A percentile compares a stretch with the other conserved stretches of the same genome.
Conservation (phyloP, 169 alveolate genomes). For the Amoebophrya sp. region DNA sequence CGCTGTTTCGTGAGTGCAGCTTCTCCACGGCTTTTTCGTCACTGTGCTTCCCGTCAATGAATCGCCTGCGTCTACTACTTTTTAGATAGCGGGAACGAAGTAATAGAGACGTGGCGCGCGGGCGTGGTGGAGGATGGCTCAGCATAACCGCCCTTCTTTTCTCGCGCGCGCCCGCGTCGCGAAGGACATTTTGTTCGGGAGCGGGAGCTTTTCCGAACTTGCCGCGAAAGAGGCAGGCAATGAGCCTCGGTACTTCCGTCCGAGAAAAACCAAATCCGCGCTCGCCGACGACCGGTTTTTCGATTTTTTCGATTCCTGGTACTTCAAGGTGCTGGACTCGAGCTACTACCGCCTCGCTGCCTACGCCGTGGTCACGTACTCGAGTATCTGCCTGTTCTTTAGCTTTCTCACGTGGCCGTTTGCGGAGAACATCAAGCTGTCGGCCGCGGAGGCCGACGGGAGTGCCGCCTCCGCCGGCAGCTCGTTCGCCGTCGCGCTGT, state of each 20-base stretch:
- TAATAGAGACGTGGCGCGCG: no score
- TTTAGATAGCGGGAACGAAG: no score
- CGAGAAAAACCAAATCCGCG: neutral
- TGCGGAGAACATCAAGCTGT: neutral
- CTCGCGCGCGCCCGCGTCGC: no score
- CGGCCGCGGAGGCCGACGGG: neutral
- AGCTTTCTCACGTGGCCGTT: neutral
- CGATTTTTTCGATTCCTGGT: neutral
- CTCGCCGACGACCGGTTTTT: neutral
- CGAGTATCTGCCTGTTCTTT: neutral
- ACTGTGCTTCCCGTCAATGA: no score
- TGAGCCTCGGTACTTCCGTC: neutral
- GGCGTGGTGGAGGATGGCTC: no score
- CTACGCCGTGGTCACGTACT: neutral
- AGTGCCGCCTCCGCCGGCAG: neutral
- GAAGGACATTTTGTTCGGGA: no score
- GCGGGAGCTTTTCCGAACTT: no score
- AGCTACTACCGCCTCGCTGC: neutral
- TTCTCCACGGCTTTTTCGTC: no score
- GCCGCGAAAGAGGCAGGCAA: no score
- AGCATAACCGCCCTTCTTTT: no score
- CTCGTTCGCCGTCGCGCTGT: neutral
- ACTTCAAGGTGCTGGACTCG: neutral
- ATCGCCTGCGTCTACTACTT: no score
- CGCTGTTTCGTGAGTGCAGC: no score